Conservation (phyloP, 2,329 filamentous ascomycete species). For the Botrytis tulipae region DNA sequence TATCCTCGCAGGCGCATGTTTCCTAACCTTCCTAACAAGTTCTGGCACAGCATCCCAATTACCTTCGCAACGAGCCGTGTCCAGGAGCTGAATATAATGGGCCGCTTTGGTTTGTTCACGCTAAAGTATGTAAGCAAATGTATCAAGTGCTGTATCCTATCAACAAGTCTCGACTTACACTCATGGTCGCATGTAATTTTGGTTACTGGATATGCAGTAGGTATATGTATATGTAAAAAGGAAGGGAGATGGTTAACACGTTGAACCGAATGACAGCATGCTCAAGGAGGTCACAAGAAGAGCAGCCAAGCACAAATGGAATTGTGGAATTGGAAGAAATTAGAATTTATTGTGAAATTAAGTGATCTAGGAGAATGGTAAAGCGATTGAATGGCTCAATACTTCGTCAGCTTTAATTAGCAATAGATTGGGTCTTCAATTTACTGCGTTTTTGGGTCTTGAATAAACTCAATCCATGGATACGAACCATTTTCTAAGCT, state of each 20-base stretch:
- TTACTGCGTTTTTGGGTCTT: neutral
- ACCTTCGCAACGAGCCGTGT: constrained; percentile 82
- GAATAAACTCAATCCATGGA: neutral
- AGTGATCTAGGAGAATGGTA: neutral
- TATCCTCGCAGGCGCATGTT: constrained; percentile 81
- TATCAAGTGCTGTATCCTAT: neutral
- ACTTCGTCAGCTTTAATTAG: neutral
- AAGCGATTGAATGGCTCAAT: neutral
- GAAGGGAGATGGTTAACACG: constrained; percentile 1
- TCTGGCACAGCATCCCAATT: constrained; percentile 86
- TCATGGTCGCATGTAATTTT: constrained; percentile 33
- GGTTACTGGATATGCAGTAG: constrained; percentile 1
- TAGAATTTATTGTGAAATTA: neutral
- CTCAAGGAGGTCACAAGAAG: constrained; percentile 16
- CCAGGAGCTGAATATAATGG: constrained; percentile 78
- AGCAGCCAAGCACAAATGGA: constrained; percentile 2
- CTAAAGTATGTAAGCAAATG: constrained; percentile 25
- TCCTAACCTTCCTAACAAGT: constrained; percentile 86
- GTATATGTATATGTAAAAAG: neutral
- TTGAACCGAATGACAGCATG: constrained; percentile 22
- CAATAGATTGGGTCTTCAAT: neutral
- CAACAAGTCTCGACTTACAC: constrained; percentile 26
- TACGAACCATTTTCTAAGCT: neutral
- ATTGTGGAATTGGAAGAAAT: constrained; percentile 5
- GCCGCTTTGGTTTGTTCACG: constrained; percentile 67